phyloP scores from a whole-genome alignment of 257 asterid species.

The Anisodus tanguticus region DNA sequence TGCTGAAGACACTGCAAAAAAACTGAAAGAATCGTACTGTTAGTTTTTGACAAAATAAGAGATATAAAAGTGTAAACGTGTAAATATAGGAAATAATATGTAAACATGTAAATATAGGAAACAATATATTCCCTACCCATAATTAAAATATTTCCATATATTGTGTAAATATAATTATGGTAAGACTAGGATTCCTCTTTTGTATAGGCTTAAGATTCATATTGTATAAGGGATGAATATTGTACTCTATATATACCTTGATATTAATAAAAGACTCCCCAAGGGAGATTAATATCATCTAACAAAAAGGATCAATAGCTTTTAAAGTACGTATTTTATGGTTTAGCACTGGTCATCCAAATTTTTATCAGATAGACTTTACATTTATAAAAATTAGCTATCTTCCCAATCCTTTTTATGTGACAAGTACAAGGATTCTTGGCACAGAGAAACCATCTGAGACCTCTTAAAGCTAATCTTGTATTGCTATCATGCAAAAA shows the following conservation, averaged over 20 bases:
- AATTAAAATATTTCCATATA: no score
- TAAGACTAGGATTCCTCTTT: no score
- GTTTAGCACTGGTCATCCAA: neutral
- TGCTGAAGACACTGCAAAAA: conserved; percentile 82
- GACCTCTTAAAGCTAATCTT: neutral
- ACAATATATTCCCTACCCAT: no score
- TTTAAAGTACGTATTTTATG: neutral
- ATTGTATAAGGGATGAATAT: no score
- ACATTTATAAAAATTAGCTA: neutral
- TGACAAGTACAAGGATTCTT: neutral
- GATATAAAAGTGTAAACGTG: neutral
- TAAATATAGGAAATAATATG: no score
- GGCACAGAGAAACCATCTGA: neutral
- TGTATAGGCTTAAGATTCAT: no score
- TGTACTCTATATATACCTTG: no score
- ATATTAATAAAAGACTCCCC: no score
- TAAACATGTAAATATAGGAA: no score
- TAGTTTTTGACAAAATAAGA: neutral
- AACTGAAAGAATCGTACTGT: conserved; percentile 12
- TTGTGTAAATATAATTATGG: no score
- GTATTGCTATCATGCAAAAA: neutral
- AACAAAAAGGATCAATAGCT: neutral
- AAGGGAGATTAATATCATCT: no score
- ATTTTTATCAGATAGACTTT: neutral
- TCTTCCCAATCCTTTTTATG: neutral